Percentiles rank a stretch among this genome's conserved stretches.
Evolutionary conservation across 2,329 filamentous ascomycete genomes (phyloP).

Genomic region (Aspergillus sp.): DNA sequence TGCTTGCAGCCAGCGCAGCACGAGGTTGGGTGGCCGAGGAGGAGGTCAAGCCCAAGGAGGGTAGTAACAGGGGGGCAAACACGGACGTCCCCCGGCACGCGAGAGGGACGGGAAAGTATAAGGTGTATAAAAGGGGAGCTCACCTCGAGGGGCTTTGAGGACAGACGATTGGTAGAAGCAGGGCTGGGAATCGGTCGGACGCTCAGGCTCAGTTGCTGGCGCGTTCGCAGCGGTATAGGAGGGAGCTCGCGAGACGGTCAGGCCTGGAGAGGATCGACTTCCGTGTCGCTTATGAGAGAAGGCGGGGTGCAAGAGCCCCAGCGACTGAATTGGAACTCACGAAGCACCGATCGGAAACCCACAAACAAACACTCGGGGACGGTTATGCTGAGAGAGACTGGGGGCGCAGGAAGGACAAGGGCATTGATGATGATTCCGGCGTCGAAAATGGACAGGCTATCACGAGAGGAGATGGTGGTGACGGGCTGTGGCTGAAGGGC

Average conservation of each 20-base stretch:
- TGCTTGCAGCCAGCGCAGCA: slow-evolving; percentile 13
- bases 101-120: slow-evolving; percentile 17
- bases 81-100: slow-evolving; percentile 16
- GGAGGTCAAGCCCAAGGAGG: slow-evolving; percentile 7
- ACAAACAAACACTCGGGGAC: not conserved
- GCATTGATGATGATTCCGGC: slow-evolving; percentile 5
- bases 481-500: slow-evolving; percentile 18
- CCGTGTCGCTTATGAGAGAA: slow-evolving; percentile 41
- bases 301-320: slow-evolving; percentile 32
- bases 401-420: not conserved
- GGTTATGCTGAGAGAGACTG: slow-evolving; percentile 4
- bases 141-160: slow-evolving; percentile 16
- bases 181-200: slow-evolving; percentile 13
- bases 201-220: slow-evolving; percentile 14
- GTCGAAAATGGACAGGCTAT: slow-evolving; percentile 5
- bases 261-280: slow-evolving; percentile 33
- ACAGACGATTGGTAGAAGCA: slow-evolving; percentile 13
- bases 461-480: slow-evolving; percentile 2
- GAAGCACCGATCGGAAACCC: slow-evolving; percentile 4
- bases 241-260: slow-evolving; percentile 21
- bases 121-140: slow-evolving; percentile 17
- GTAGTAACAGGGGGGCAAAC: slow-evolving; percentile 11
- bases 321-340: slow-evolving; percentile 10
- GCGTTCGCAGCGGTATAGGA: slow-evolving; percentile 23
- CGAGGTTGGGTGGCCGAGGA: slow-evolving; percentile 3